phyloP scores from a whole-genome alignment of 768 basidiomycete species.

The Macrolepiota albuminosa region DNA sequence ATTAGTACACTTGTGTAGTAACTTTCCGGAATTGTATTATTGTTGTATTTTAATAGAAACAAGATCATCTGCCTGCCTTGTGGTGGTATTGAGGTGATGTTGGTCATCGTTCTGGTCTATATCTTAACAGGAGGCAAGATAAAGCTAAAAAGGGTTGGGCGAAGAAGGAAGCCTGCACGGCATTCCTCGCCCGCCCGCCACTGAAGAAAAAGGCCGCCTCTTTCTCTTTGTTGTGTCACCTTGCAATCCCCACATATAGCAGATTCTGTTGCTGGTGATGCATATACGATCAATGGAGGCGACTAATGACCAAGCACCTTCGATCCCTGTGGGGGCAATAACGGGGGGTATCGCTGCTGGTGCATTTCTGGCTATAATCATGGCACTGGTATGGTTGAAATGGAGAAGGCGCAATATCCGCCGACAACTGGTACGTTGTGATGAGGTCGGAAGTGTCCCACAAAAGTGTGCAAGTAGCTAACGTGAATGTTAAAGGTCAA shows the following conservation, averaged over 20 bases:
- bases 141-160: constrained; percentile 1
- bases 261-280: constrained; percentile 12
- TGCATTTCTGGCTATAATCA: constrained; percentile 37
- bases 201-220: background rate
- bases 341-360: constrained; percentile 47
- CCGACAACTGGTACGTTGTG: constrained; percentile 16
- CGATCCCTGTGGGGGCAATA: constrained; percentile 44
- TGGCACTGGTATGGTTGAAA: constrained; percentile 39
- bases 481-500: constrained; percentile 18
- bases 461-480: background rate
- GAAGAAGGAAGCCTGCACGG: constrained; percentile 3
- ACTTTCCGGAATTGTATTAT: constrained; percentile 13
- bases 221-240: background rate
- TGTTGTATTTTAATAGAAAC: constrained; percentile 4
- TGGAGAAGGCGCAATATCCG: constrained; percentile 41
- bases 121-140: constrained; percentile 10
- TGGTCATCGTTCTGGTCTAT: constrained; percentile 1
- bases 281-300: constrained; percentile 10
- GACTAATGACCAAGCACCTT: constrained; percentile 3
- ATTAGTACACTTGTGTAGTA: constrained; percentile 13
- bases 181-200: constrained; percentile 5
- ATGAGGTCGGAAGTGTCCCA: background rate
- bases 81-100: constrained; percentile 5
- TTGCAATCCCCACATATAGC: background rate
- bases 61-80: constrained; percentile 2